phyloP scores from a whole-genome alignment of 805 yeast species.

The Candida krabiensis region DNA sequence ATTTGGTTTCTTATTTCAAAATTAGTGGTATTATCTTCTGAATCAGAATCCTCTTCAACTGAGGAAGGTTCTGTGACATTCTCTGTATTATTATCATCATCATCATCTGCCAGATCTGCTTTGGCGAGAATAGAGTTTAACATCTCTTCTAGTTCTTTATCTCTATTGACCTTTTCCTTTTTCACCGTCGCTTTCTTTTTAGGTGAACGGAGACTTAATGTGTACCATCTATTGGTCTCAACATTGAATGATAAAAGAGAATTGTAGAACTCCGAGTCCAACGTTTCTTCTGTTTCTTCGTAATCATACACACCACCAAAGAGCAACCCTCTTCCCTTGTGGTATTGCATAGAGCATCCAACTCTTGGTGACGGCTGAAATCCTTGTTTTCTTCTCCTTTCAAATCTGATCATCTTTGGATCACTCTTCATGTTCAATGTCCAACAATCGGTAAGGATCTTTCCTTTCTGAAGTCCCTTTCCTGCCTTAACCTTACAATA shows the following conservation, averaged over 20 bases:
- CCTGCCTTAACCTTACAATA: conserved; percentile 90
- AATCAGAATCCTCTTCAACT: conserved; percentile 35
- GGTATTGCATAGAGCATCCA: conserved; percentile 88
- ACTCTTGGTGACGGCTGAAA: conserved; percentile 90
- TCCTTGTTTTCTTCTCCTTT: conserved; percentile 85
- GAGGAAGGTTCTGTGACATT: conserved; percentile 36
- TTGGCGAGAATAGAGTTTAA: conserved; percentile 71
- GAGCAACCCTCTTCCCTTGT: conserved; percentile 86
- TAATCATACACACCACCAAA: conserved; percentile 96
- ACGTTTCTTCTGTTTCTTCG: conserved; percentile 91
- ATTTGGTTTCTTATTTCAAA: conserved; percentile 58
- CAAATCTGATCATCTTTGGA: conserved; percentile 76
- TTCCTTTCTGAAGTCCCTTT: conserved; percentile 88
- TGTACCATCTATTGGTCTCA: conserved; percentile 87
- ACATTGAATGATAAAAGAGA: conserved; percentile 77
- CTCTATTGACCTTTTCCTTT: conserved; percentile 55
- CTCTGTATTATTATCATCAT: conserved; percentile 39
- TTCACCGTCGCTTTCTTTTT: conserved; percentile 48
- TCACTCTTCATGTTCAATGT: conserved; percentile 82
- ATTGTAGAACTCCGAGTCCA: conserved; percentile 83
- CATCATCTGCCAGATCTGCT: conserved; percentile 65
- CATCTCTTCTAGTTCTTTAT: conserved; percentile 79
- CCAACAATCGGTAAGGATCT: conserved; percentile 87
- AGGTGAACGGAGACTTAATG: conserved; percentile 60
- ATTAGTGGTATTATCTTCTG: conserved; percentile 37